phyloP scores from a whole-genome alignment of 192 early-diverging fungal genomes.

The Coemansia sp. region DNA sequence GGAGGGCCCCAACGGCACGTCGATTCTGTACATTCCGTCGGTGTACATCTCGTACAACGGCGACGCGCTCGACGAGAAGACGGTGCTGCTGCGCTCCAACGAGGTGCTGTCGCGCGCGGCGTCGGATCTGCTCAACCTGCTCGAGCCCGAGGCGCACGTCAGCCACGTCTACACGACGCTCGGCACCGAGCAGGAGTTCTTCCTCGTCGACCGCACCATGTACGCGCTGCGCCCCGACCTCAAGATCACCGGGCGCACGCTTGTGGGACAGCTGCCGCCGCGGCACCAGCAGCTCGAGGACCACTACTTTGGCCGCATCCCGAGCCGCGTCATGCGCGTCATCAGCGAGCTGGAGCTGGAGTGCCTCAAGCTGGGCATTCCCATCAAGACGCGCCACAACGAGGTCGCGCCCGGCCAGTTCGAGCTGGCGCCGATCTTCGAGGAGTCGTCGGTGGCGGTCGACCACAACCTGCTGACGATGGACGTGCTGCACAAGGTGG shows the following conservation, averaged over 20 bases:
- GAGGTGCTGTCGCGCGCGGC: slow-evolving; percentile 83
- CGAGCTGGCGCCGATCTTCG: slow-evolving; percentile 98
- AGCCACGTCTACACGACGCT: slow-evolving; percentile 89
- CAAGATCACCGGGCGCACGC: slow-evolving; percentile 94
- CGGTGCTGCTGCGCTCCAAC: slow-evolving; percentile 90
- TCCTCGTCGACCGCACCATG: slow-evolving; percentile 94
- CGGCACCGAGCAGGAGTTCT: slow-evolving; percentile 99
- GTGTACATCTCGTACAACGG: slow-evolving; percentile 99
- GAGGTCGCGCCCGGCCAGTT: slow-evolving; percentile 99
- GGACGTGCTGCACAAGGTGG: slow-evolving; percentile 96
- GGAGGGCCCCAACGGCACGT: slow-evolving; percentile 87
- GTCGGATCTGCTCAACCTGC: slow-evolving; percentile 76
- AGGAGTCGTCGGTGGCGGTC: slow-evolving; percentile 92
- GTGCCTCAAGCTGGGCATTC: slow-evolving; percentile 91
- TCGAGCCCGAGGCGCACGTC: slow-evolving; percentile 68
- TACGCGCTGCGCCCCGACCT: slow-evolving; percentile 95
- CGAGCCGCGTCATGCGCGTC: slow-evolving; percentile 85
- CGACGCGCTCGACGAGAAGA: slow-evolving; percentile 99
- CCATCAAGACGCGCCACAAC: slow-evolving; percentile 99
- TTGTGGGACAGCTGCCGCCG: slow-evolving; percentile 92
- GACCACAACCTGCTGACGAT: slow-evolving; percentile 99
- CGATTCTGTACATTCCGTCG: slow-evolving; percentile 95
- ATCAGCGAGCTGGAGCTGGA: slow-evolving; percentile 96
- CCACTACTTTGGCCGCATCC: slow-evolving; percentile 99
- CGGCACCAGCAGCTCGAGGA: slow-evolving; percentile 99